Percentiles rank a stretch among this genome's conserved stretches.
phyloP scores from a whole-genome alignment of 805 yeast genomes.

The Osmozyma mogii region DNA sequence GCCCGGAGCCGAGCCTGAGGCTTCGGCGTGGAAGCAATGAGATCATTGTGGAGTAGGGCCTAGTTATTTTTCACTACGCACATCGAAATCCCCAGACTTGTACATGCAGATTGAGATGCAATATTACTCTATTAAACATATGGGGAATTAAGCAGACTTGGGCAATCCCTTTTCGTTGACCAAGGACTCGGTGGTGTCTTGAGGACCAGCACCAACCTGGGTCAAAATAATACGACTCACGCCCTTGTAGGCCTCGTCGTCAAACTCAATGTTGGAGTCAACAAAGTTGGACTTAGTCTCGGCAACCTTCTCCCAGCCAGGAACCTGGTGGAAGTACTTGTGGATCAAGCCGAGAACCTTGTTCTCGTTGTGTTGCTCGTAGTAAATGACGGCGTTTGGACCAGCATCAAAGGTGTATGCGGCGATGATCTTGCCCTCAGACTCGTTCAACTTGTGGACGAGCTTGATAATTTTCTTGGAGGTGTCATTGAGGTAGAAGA shows the following conservation, averaged over 20 bases:
- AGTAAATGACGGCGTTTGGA: slow-evolving; percentile 95
- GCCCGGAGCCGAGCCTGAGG: too few relatives aligned
- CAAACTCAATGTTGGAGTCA: slow-evolving; percentile 31
- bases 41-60: too few relatives aligned
- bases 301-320: slow-evolving; percentile 55
- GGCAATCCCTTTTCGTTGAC: slow-evolving; percentile 58
- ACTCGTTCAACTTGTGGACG: slow-evolving; percentile 61
- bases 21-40: too few relatives aligned
- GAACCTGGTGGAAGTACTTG: slow-evolving; percentile 47
- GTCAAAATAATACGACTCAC: slow-evolving; percentile 82
- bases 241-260: slow-evolving; percentile 52
- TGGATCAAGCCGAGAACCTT: slow-evolving; percentile 64
- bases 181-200: slow-evolving; percentile 46
- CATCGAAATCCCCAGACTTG: too few relatives aligned
- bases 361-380: slow-evolving; percentile 67
- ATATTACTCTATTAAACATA: too few relatives aligned
- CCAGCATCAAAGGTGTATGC: slow-evolving; percentile 99
- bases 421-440: slow-evolving; percentile 63
- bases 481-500: slow-evolving; percentile 38
- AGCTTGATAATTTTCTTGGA: slow-evolving; percentile 15
- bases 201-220: slow-evolving; percentile 83
- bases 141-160: too few relatives aligned
- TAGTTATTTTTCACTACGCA: too few relatives aligned
- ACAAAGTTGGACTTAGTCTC: slow-evolving; percentile 10
- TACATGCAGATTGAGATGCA: too few relatives aligned